A percentile compares a stretch with the other conserved stretches of the same genome.
phyloP scores from a whole-genome alignment of 139 green algal genomes.

The Raphidocelis subcapitata region DNA sequence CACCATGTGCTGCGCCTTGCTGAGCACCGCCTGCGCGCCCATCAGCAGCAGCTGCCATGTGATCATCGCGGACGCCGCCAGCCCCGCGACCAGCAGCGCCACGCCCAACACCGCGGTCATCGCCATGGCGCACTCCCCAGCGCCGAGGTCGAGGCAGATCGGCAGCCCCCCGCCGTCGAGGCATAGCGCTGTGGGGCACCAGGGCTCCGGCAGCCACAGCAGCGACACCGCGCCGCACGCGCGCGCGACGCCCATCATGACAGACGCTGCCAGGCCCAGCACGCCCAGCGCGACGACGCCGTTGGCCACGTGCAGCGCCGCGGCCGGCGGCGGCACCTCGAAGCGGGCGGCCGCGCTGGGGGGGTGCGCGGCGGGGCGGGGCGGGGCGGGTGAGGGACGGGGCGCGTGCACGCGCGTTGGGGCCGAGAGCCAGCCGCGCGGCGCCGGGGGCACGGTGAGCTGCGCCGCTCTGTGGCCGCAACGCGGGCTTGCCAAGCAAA shows the following conservation, averaged over 20 bases:
- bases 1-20: too few species aligned
- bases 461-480: background rate
- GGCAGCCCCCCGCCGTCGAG: background rate
- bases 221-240: conserved; percentile 3
- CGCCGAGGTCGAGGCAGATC: background rate
- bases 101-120: too few species aligned
- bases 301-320: conserved; percentile 7
- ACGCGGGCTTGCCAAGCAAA: background rate
- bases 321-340: background rate
- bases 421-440: background rate
- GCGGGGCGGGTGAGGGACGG: too few species aligned
- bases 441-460: background rate
- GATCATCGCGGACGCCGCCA: too few species aligned
- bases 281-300: conserved; percentile 13
- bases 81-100: too few species aligned
- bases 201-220: conserved; percentile 5
- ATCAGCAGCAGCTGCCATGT: too few species aligned
- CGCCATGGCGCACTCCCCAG: too few species aligned
- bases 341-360: too few species aligned
- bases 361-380: too few species aligned
- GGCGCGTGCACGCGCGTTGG: too few species aligned
- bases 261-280: background rate
- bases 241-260: conserved; percentile 1
- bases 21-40: too few species aligned
- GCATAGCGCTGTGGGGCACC: background rate